Conservation (phyloP, 352 stramenopile genomes). For the Globisporangium camurandrum region DNA sequence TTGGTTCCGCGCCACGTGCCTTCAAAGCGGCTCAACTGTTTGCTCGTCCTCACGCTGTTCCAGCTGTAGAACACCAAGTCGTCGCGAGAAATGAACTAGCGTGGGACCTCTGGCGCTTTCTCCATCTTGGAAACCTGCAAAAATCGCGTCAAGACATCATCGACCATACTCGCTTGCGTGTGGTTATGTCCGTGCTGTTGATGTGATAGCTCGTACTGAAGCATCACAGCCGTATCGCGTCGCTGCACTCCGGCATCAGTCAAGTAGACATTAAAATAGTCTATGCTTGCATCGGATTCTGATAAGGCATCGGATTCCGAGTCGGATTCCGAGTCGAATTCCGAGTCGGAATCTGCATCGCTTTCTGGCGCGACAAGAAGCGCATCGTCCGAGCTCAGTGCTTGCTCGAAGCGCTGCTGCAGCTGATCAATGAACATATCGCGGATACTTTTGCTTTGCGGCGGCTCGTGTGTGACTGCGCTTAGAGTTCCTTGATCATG, state of each 20-base stretch:
- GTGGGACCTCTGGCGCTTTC: background rate
- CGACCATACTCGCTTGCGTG: background rate
- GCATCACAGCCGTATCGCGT: background rate
- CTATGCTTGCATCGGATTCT: too few species aligned
- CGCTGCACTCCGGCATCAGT: too few species aligned
- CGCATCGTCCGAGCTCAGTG: background rate
- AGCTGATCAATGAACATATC: background rate
- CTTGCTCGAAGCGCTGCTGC: background rate
- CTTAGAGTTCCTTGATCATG: background rate
- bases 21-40: background rate
- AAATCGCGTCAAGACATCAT: background rate
- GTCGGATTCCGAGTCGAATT: too few species aligned
- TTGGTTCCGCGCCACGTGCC: background rate
- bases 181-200: too few species aligned
- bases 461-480: background rate
- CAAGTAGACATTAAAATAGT: too few species aligned
- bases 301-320: too few species aligned
- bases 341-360: too few species aligned
- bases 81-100: background rate
- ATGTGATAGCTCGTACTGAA: background rate
- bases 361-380: background rate
- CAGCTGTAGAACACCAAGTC: conserved; percentile 1
- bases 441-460: background rate
- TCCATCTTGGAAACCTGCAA: background rate
- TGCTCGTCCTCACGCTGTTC: background rate